Evolutionary conservation across 352 stramenopile genomes (phyloP), one percentile per base, ranked within the genome.

Genomic region (Pythium dissotocum): DNA sequence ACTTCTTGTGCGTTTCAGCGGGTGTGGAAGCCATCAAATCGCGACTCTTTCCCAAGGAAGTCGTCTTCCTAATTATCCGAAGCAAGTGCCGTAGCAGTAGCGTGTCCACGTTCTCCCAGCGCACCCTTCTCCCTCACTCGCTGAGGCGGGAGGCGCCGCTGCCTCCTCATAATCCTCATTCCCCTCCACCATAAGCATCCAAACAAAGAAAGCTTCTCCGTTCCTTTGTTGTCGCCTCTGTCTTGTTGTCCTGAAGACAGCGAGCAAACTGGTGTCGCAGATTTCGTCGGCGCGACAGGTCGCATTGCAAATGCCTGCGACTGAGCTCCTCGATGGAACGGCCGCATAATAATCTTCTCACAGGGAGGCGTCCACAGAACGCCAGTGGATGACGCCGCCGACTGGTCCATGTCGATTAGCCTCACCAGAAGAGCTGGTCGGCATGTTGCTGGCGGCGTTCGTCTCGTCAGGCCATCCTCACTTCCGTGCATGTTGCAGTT

Each of bases 391-490:
- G 36, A 44, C 36, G 36, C 36, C 36, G 36, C 36, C 12, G 12
- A 44, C 16, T 12, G 36, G 36, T 44, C 36, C 36, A 44, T 44
- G 36, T 7, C 36, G 36, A 44, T 44, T 44, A 44, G 7, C 36
- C 21, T 16, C 36, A 16, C 36, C 36, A 12, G 7, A 16, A 44
- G 33, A 38, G 33, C 33, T 24, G 21, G 21, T 24, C 21, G 21
- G 21, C 21, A 24, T 24, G 21, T 24, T 24, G 21, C 21, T 24
- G 21, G 21, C 21, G 21, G 9, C 9, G 35, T 40, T 40, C 35
- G 9, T 49, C 40, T 49, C 46, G 46, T 53, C 46, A 53, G 46
- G 21, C 46, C 46, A 53, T 53, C 46, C n/a, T 53, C 46, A 12
- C 16, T n/a, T 53, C 9, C 18, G 2, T 28, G 12, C 46, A 53